Evolutionary conservation across 1,139 yeast species (phyloP), one percentile per base, ranked within the genome.

Genomic region (Yamadazyma kanchanaburiensis): DNA sequence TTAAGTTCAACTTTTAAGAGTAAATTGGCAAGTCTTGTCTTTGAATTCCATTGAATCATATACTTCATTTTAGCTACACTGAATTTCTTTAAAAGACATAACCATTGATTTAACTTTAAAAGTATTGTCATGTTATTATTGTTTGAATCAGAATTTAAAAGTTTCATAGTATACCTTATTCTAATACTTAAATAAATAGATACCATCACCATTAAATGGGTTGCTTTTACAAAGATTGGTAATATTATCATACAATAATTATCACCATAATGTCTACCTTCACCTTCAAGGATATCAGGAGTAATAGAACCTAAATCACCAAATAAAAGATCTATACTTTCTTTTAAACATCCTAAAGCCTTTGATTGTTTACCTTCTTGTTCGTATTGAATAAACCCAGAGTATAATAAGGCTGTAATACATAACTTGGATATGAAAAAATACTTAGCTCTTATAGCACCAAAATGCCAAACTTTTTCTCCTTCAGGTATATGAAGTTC

Each of bases 391-490:
- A 33, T 16, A 22, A 27, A 35, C 6, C 21, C 28, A 15, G 27
- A 24, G 25, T 36, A 26, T 15, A 26, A 22, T 13, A 32, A 18
- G 3, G 27, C 11, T 10, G 26, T 14, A 25, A 28, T 10, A 32
- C 34, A 22, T 25, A 26, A 27, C 19, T 23, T 18, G 28, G 13
- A 5, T 15, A 25, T 12, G 6, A 39, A 10, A 17, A 14, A 38
- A 4, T 10, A n/a, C 17, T 24, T 27, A 9, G 34, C 15, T 9
- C 27, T 33, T 2, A 27, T 3, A n/a, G n/a, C n/a, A n/a, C n/a
- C n/a, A n/a, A n/a, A n/a, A n/a, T n/a, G n/a, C n/a, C n/a, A n/a
- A 4, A 38, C 24, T 23, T 36, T 41, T 11, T 31, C 22, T 25
- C 12, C 27, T 4, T 38, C 41, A 2, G 39, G 31, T 2, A 21